Evolutionary conservation across 208 protist species (phyloP).

Genomic region (Leishmania tarentolae): DNA sequence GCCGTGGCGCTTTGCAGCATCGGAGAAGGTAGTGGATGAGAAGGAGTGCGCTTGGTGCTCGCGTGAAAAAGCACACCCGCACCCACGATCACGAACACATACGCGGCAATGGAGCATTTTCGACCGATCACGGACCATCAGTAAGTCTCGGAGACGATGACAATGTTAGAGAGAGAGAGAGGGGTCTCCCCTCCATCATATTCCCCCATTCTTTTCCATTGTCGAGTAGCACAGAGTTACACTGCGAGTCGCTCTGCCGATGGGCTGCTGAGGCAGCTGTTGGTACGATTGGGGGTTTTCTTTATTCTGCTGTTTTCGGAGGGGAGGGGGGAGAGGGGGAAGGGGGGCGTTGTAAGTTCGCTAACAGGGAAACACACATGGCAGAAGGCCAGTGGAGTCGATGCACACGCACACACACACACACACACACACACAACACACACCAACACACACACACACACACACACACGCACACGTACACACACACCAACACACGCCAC

Average conservation of each 20-base stretch:
- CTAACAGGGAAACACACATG: conserved; percentile 7
- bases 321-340: no score
- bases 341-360: not conserved
- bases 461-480: not conserved
- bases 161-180: not conserved
- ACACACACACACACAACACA: not conserved
- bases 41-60: not conserved
- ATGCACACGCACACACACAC: not conserved
- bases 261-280: not conserved
- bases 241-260: not conserved
- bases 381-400: no score
- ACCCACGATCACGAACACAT: not conserved
- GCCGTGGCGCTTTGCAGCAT: not conserved
- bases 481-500: no score
- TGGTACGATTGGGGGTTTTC: no score
- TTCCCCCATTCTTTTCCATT: not conserved
- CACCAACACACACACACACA: no score
- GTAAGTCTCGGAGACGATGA: not conserved
- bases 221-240: not conserved
- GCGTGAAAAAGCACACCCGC: not conserved
- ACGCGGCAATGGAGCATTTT: not conserved
- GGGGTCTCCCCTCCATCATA: not conserved
- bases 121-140: not conserved
- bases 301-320: no score
- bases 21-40: not conserved